Evolutionary conservation across 2,329 filamentous ascomycete genomes (phyloP).

Genomic region (Passalora sequoiae): DNA sequence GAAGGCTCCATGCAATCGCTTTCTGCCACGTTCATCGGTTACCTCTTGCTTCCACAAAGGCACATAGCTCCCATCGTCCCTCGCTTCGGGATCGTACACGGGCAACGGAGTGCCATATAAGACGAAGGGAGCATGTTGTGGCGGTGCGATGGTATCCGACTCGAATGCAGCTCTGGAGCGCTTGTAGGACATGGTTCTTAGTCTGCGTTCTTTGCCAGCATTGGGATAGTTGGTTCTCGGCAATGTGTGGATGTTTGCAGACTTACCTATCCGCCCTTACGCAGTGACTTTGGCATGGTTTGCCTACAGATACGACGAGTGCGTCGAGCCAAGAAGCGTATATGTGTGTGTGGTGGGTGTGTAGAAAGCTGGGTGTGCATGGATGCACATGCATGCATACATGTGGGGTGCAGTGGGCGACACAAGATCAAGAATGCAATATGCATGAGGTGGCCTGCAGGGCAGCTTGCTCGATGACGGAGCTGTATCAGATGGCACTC

Average conservation of each 20-base stretch:
- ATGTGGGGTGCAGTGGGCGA: too few species aligned
- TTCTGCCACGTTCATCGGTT: constrained; percentile 82
- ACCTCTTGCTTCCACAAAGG: constrained; percentile 99
- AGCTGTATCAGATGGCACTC: too few species aligned
- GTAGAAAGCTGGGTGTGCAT: too few species aligned
- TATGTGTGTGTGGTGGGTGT: too few species aligned
- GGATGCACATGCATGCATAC: too few species aligned
- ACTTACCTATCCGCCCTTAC: not conserved
- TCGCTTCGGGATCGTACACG: constrained; percentile 64
- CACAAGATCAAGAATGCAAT: too few species aligned
- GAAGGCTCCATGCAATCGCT: constrained; percentile 90
- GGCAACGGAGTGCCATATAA: constrained; percentile 82
- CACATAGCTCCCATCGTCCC: constrained; percentile 87
- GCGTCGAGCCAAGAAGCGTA: too few species aligned
- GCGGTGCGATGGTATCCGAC: constrained; percentile 55
- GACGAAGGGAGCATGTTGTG: constrained; percentile 65
- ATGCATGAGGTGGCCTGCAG: too few species aligned
- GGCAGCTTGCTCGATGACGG: too few species aligned
- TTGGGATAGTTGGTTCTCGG: constrained; percentile 29
- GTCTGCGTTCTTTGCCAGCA: constrained; percentile 26
- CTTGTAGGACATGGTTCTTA: constrained; percentile 66
- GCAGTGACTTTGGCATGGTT: too few species aligned
- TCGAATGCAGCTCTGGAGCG: constrained; percentile 74
- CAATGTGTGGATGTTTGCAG: too few species aligned
- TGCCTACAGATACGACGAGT: too few species aligned